phyloP scores from a whole-genome alignment of 139 green algal species.

The Dunaliella sp. region DNA sequence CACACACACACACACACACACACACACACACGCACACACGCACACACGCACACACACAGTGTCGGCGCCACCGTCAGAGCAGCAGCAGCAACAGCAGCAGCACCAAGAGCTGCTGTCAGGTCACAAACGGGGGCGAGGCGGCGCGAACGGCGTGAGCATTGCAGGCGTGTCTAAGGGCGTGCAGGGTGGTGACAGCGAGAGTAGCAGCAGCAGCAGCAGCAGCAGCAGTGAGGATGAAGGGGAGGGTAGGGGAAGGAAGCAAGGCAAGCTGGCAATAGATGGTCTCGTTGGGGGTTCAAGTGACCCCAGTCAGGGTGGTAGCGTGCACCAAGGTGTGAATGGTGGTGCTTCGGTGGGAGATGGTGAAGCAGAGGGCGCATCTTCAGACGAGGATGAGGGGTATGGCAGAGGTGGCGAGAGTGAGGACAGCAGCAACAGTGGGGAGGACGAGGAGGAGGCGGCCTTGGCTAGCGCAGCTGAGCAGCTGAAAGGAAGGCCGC shows the following conservation, averaged over 20 bases:
- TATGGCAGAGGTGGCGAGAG: background rate
- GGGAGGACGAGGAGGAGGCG: slow-evolving; percentile 20
- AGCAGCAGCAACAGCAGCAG: background rate
- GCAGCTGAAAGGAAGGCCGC: slow-evolving; percentile 33
- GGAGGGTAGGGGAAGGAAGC: background rate
- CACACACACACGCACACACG: too few relatives aligned
- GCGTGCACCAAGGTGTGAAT: too few relatives aligned
- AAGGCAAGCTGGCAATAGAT: too few relatives aligned
- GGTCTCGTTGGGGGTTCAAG: too few relatives aligned
- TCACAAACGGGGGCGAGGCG: background rate
- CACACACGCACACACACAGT: too few relatives aligned
- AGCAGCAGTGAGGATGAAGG: slow-evolving; percentile 1
- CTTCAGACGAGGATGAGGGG: slow-evolving; percentile 19
- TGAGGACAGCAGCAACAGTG: slow-evolving; percentile 15
- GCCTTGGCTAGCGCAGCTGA: background rate
- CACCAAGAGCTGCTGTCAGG: slow-evolving; percentile 18
- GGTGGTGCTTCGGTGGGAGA: too few relatives aligned
- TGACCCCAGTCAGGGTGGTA: too few relatives aligned
- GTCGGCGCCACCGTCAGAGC: background rate
- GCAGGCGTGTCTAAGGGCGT: slow-evolving; percentile 13
- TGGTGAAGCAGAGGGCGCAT: background rate
- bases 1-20: too few relatives aligned
- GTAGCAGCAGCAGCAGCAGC: background rate
- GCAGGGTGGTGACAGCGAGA: background rate
- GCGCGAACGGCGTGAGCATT: background rate